phyloP scores from a whole-genome alignment of 192 early-diverging fungal species.

The Entophlyctis helioformis region DNA sequence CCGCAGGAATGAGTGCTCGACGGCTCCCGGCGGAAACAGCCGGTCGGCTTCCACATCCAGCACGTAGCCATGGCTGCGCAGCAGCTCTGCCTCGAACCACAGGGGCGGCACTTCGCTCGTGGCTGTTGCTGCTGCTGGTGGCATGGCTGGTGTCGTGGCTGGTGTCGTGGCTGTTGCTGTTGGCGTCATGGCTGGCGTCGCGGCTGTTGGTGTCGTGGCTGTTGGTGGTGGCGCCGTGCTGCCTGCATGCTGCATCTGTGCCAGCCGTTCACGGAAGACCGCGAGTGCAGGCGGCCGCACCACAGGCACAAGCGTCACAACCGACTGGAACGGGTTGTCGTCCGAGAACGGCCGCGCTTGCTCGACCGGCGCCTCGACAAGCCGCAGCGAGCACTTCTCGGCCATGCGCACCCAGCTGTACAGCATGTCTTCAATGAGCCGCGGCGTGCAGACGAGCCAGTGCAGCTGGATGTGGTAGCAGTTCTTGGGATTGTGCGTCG shows the following conservation, averaged over 20 bases:
- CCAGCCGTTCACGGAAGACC: too few species aligned
- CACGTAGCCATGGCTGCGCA: conserved; percentile 73
- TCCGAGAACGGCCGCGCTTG: conserved; percentile 56
- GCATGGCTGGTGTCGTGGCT: too few species aligned
- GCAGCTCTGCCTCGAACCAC: conserved; percentile 70
- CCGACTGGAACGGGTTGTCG: conserved; percentile 79
- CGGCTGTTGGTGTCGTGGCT: too few species aligned
- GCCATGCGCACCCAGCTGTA: conserved; percentile 66
- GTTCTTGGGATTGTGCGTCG: conserved; percentile 71
- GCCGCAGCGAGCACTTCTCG: conserved; percentile 74
- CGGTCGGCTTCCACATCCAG: conserved; percentile 87
- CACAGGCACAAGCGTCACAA: conserved; percentile 40
- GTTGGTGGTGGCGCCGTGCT: too few species aligned
- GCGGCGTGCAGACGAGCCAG: conserved; percentile 90
- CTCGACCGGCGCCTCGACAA: conserved; percentile 79
- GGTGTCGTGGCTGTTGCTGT: too few species aligned
- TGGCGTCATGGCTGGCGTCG: too few species aligned
- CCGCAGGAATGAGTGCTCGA: conserved; percentile 45
- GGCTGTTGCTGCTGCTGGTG: too few species aligned
- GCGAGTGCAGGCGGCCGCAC: conserved; percentile 51
- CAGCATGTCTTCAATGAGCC: conserved; percentile 77
- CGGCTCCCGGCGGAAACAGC: conserved; percentile 47
- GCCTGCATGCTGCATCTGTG: too few species aligned
- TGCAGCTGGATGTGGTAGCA: conserved; percentile 90
- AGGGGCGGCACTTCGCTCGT: conserved; percentile 37